Evolutionary conservation across 176 grass and related monocot genomes (phyloP).

Genomic region (Poa pratensis): DNA sequence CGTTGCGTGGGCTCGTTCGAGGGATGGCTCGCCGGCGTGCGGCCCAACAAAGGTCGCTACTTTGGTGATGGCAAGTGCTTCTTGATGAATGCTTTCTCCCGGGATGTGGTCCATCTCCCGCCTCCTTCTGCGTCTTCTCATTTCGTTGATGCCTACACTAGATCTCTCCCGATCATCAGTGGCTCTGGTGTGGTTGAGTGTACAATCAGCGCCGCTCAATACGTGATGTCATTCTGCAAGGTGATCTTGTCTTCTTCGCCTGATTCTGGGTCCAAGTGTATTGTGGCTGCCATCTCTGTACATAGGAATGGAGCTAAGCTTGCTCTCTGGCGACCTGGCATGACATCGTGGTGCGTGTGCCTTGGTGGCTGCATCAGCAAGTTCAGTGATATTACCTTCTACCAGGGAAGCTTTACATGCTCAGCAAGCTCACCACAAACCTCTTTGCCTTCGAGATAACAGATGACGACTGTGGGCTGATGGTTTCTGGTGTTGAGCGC

Average conservation of each 20-base stretch:
- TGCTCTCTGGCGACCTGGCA: conserved; percentile 38
- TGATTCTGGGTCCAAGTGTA: conserved; percentile 14
- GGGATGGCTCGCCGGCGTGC: conserved; percentile 42
- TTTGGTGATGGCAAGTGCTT: conserved; percentile 42
- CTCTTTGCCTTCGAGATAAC: conserved; percentile 17
- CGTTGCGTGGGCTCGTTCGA: conserved; percentile 44
- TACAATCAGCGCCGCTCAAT: conserved; percentile 15
- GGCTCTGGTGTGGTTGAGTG: conserved; percentile 41
- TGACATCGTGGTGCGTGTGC: conserved; percentile 41
- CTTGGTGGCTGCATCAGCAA: conserved; percentile 31
- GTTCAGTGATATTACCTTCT: conserved; percentile 36
- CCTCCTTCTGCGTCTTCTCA: conserved; percentile 1
- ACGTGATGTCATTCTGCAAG: conserved; percentile 56
- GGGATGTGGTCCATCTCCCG: conserved; percentile 21
- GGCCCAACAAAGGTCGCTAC: conserved; percentile 25
- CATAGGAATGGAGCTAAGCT: conserved; percentile 23
- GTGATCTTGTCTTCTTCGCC: conserved; percentile 44
- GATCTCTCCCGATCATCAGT: conserved; percentile 39
- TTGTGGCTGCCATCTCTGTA: conserved; percentile 28
- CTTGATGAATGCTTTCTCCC: conserved; percentile 43
- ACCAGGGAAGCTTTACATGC: conserved; percentile 39
- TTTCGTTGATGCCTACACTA: conserved; percentile 17
- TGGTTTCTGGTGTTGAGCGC: conserved; percentile 36
- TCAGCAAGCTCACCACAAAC: conserved; percentile 23
- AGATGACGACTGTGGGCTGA: conserved; percentile 5